Conservation (phyloP, 1,284 basidiomycete species). For the Fomitopsis palustris region DNA sequence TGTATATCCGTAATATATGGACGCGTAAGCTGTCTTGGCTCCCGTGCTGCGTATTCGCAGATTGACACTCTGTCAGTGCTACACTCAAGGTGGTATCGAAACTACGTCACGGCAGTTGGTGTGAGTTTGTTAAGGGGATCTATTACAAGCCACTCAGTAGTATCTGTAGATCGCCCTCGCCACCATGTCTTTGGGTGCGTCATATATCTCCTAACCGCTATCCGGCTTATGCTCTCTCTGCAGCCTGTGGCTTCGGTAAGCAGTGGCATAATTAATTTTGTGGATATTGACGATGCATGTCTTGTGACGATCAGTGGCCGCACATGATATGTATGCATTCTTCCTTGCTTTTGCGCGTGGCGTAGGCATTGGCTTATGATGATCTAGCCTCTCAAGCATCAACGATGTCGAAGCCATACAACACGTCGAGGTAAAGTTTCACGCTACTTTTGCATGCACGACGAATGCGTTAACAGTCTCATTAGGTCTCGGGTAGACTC, state of each 20-base stretch:
- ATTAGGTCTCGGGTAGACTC: slow-evolving; percentile 1
- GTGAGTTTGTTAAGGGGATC: not conserved
- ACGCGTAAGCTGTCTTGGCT: not conserved
- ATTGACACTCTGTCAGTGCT: not conserved
- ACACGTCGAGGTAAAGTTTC: not conserved
- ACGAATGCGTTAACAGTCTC: too few relatives aligned
- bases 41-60: not conserved
- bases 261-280: not conserved
- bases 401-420: not conserved
- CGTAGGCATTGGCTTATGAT: not conserved
- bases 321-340: slow-evolving; percentile 1
- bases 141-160: not conserved
- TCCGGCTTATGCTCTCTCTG: not conserved
- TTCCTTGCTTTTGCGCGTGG: too few relatives aligned
- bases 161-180: not conserved
- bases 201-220: not conserved
- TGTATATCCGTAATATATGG: slow-evolving; percentile 6
- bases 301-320: not conserved
- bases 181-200: not conserved
- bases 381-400: not conserved
- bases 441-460: too few relatives aligned
- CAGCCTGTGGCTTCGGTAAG: slow-evolving; percentile 3
- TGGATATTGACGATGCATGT: not conserved
- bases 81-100: not conserved
- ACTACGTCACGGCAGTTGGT: not conserved